Conservation (phyloP, 2,329 filamentous ascomycete genomes). For the Xylariales sp. region DNA sequence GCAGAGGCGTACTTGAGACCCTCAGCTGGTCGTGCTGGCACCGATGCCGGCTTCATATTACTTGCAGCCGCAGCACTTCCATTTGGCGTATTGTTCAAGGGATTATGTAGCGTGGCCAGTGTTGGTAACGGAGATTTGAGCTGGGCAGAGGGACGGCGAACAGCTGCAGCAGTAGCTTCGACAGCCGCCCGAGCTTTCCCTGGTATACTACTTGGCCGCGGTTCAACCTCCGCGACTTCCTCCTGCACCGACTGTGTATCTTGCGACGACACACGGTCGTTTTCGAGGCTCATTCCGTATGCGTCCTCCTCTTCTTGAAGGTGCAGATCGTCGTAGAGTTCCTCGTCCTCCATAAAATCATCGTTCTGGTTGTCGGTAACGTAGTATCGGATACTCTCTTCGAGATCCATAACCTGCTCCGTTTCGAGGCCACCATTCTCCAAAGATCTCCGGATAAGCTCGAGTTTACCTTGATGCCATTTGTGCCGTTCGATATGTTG, state of each 20-base stretch:
- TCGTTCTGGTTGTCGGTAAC: conserved; percentile 83
- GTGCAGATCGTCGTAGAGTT: conserved; percentile 90
- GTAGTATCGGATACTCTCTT: conserved; percentile 93
- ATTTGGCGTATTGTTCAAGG: conserved; percentile 58
- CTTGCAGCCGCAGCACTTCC: conserved; percentile 43
- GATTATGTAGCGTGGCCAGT: conserved; percentile 81
- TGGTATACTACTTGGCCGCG: conserved; percentile 38
- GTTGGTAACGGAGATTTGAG: conserved; percentile 93
- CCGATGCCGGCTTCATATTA: conserved; percentile 84
- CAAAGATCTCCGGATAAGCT: conserved; percentile 81
- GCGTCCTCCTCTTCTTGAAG: conserved; percentile 87
- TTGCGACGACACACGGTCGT: conserved; percentile 89
- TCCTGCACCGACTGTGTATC: conserved; percentile 91
- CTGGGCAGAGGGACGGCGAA: conserved; percentile 77
- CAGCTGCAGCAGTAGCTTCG: conserved; percentile 51
- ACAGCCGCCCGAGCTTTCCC: conserved; percentile 45
- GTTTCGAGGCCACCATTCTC: conserved; percentile 90
- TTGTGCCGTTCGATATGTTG: conserved; percentile 85
- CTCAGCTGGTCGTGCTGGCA: conserved; percentile 81
- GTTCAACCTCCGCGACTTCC: conserved; percentile 62
- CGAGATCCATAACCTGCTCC: conserved; percentile 80
- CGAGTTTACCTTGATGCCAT: conserved; percentile 91
- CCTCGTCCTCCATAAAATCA: conserved; percentile 92
- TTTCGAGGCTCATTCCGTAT: conserved; percentile 75
- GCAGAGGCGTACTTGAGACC: conserved; percentile 96